phyloP scores from a whole-genome alignment of 768 basidiomycete species.

The Russula vinacea region DNA sequence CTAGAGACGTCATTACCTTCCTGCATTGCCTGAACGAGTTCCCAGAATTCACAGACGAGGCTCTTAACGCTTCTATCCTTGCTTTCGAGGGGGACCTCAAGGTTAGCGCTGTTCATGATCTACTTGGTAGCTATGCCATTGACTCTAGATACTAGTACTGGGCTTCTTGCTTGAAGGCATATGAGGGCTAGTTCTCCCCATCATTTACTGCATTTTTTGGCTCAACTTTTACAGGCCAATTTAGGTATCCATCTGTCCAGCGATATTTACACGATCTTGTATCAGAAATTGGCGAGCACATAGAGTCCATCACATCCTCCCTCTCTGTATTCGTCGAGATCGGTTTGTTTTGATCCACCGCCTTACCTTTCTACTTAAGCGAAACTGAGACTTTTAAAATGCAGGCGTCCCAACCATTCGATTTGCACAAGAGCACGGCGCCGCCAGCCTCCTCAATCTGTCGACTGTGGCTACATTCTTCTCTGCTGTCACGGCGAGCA shows the following conservation, averaged over 20 bases:
- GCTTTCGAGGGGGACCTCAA: slow-evolving; percentile 69
- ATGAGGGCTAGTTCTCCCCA: slow-evolving; percentile 44
- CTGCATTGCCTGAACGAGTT: slow-evolving; percentile 72
- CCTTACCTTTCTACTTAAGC: background rate
- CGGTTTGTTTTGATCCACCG: slow-evolving; percentile 43
- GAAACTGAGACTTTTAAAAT: background rate
- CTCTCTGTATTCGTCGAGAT: slow-evolving; percentile 76
- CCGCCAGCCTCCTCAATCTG: slow-evolving; percentile 65
- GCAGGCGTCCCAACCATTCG: slow-evolving; percentile 75
- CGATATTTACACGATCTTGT: slow-evolving; percentile 70
- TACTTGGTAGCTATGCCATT: slow-evolving; percentile 11
- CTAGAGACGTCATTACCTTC: slow-evolving; percentile 65
- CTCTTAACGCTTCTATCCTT: slow-evolving; percentile 61
- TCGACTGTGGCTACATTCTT: slow-evolving; percentile 79
- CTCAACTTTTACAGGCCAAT: slow-evolving; percentile 50
- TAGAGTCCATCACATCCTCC: slow-evolving; percentile 63
- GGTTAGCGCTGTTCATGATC: slow-evolving; percentile 38
- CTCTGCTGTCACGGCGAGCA: slow-evolving; percentile 70
- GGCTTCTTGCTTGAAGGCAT: slow-evolving; percentile 67
- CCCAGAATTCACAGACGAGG: slow-evolving; percentile 73
- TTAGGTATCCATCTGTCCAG: slow-evolving; percentile 67
- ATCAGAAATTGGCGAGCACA: slow-evolving; percentile 72
- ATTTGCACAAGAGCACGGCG: slow-evolving; percentile 70
- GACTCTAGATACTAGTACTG: slow-evolving; percentile 52
- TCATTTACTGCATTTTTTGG: slow-evolving; percentile 2